Evolutionary conservation across 1,139 yeast species (phyloP).

Genomic region (Pichia sp.): DNA sequence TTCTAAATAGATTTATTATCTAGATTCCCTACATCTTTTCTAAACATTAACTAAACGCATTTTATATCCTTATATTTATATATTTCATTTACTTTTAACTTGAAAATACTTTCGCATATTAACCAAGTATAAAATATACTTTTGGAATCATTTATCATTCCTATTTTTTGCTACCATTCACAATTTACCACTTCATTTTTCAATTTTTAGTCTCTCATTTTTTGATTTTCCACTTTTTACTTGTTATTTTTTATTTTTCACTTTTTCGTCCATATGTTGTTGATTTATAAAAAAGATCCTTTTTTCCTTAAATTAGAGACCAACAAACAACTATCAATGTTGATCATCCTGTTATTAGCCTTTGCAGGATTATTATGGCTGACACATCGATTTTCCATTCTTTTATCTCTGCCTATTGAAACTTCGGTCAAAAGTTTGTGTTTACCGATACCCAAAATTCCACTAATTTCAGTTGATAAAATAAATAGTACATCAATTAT

Average conservation of each 20-base stretch:
- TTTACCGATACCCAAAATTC: conserved; percentile 51
- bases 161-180: background rate
- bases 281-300: background rate
- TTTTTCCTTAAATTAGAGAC: background rate
- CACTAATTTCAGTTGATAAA: conserved; percentile 49
- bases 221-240: too few relatives aligned
- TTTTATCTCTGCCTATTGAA: conserved; percentile 44
- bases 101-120: background rate
- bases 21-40: conserved; percentile 15
- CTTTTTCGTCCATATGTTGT: background rate
- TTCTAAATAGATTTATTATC: background rate
- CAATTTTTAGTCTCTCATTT: too few relatives aligned
- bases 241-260: background rate
- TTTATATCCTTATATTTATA: background rate
- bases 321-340: conserved; percentile 15
- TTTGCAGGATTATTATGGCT: conserved; percentile 36
- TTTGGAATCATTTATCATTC: background rate
- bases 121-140: background rate
- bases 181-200: background rate
- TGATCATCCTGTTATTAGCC: conserved; percentile 20
- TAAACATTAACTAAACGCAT: background rate
- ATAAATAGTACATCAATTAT: conserved; percentile 43
- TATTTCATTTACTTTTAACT: background rate
- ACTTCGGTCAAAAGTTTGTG: conserved; percentile 44
- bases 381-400: conserved; percentile 36